Evolutionary conservation across 2,329 filamentous ascomycete genomes (phyloP), one percentile per base, ranked within the genome.

Genomic region (Apiospora rasikravindrae): DNA sequence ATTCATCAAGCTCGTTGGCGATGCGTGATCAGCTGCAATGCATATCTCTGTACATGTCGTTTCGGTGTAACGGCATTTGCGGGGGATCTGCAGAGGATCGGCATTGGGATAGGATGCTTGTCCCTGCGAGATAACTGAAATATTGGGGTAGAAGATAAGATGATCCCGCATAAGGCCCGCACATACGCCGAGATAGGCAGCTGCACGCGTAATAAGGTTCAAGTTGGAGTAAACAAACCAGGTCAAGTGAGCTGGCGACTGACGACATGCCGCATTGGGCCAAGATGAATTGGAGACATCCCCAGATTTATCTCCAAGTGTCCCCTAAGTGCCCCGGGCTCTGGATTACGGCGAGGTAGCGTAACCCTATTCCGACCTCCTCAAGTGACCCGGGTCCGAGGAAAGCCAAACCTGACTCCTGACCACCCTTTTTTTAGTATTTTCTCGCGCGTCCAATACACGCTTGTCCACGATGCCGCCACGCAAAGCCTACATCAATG

Each of bases 401-500:
- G 4, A 33, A 26, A 33, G 14, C 11, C 51, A 16, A 45, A 7
- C 44, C 40, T 10, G 14, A 26, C 24, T n/a, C 3, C 5, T 24
- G 37, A 3, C 22, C 53, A 37, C 16, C 53, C 7, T 22, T n/a
- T 4, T 4, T 16, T 3, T 1, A n/a, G n/a, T n/a, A 37, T 2
- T n/a, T 11, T 3, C 6, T n/a, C 16, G 1, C 19, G 6, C n/a
- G 4, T 24, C 10, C n/a, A 51, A 11, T 2, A 11, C 10, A 24
- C 10, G 5, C 2, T 11, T 11, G 11, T 5, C 29, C 33, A 2
- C 4, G 13, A 64, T 64, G 57, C 4, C 57, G 10, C 33, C 57
- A 19, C 45, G 51, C 7, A 72, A 72, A 76, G 71, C 37, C 22
- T 66, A 47, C 71, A 83, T 87, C 71, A 86, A 86, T 67, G 81